Evolutionary conservation across 2,329 filamentous ascomycete species (phyloP).

Genomic region (Cylindrodendrum hubeiense): DNA sequence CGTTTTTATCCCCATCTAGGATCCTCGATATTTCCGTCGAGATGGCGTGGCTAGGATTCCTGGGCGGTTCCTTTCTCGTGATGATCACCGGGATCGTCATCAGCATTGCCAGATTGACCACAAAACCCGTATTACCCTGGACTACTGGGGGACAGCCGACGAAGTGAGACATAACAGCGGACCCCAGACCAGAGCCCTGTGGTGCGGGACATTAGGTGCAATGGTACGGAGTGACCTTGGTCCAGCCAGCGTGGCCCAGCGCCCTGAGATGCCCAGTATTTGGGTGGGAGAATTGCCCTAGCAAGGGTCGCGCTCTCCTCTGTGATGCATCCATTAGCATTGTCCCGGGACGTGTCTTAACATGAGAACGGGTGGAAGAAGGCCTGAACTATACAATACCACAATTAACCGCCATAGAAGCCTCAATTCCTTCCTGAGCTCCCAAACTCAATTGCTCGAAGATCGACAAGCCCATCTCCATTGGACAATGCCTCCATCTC

Average conservation of each 20-base stretch:
- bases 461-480: neutral
- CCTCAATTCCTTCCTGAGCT: neutral
- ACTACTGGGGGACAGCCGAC: neutral
- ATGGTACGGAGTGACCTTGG: no score
- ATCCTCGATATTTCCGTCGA: neutral
- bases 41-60: neutral
- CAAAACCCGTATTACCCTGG: neutral
- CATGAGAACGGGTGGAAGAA: neutral
- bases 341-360: neutral
- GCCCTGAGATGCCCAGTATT: neutral
- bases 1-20: neutral
- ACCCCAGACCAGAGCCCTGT: neutral
- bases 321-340: neutral
- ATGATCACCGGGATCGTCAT: conserved; percentile 12
- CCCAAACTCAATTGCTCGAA: neutral
- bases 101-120: neutral
- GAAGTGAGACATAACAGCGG: neutral
- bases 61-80: neutral
- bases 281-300: neutral
- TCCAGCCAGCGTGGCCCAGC: neutral
- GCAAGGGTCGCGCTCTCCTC: neutral
- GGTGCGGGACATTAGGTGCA: neutral
- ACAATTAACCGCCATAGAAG: neutral
- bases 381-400: neutral
- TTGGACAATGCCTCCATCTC: neutral